A percentile compares a stretch with the other conserved stretches of the same genome.
phyloP scores from a whole-genome alignment of 805 yeast species.

The Dipodascus albidus region DNA sequence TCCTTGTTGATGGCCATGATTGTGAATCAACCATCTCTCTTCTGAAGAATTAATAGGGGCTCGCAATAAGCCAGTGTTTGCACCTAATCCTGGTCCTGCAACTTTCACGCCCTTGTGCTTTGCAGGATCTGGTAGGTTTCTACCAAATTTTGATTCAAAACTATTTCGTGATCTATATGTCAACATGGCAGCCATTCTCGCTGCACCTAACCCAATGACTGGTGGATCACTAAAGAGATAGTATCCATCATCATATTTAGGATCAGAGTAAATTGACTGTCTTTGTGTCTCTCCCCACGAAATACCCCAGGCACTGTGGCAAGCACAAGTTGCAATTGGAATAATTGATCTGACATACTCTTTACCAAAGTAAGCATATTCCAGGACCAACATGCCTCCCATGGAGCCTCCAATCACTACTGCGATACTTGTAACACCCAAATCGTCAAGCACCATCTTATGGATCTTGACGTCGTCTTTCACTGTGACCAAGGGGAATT shows the following conservation, averaged over 20 bases:
- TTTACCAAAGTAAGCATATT: slow-evolving; percentile 64
- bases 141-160: slow-evolving; percentile 85
- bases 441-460: slow-evolving; percentile 58
- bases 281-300: slow-evolving; percentile 99
- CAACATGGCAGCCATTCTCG: slow-evolving; percentile 90
- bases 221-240: slow-evolving; percentile 75
- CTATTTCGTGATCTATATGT: slow-evolving; percentile 90
- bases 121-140: slow-evolving; percentile 50
- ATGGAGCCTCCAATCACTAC: slow-evolving; percentile 92
- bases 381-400: slow-evolving; percentile 97
- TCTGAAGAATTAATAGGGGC: slow-evolving; percentile 37
- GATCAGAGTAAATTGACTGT: slow-evolving; percentile 91
- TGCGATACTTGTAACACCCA: slow-evolving; percentile 73
- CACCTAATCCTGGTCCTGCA: slow-evolving; percentile 4
- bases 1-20: slow-evolving; percentile 56
- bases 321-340: slow-evolving; percentile 86
- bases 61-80: background rate
- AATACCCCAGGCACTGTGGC: slow-evolving; percentile 97
- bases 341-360: slow-evolving; percentile 60
- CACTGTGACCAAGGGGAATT: slow-evolving; percentile 87
- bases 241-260: slow-evolving; percentile 85
- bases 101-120: slow-evolving; percentile 23
- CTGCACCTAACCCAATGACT: slow-evolving; percentile 79
- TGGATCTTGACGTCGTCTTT: slow-evolving; percentile 85
- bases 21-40: slow-evolving; percentile 76